phyloP scores from a whole-genome alignment of 2,329 filamentous ascomycete genomes.

The Tolypocladium amazonense region DNA sequence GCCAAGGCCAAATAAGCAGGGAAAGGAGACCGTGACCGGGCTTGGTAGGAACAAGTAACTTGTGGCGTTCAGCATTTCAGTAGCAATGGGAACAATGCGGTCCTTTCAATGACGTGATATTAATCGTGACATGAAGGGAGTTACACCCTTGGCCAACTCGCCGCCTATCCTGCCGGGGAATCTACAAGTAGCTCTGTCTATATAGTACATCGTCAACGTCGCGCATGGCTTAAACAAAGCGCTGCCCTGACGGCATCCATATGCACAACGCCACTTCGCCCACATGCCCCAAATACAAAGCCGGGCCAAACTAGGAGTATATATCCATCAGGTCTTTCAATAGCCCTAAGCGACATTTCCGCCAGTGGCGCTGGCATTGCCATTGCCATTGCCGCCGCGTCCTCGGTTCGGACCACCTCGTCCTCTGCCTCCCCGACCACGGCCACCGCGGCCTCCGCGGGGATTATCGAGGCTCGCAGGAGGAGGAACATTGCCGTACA shows the following conservation, averaged over 20 bases:
- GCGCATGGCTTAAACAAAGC: background rate
- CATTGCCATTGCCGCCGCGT: conserved; percentile 17
- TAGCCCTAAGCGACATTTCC: conserved; percentile 5
- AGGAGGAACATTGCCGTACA: conserved; percentile 49
- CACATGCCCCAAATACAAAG: background rate
- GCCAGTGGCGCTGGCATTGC: conserved; percentile 2
- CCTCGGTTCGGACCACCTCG: conserved; percentile 23
- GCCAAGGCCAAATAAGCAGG: conserved; percentile 1
- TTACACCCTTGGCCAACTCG: background rate
- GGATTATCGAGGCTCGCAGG: conserved; percentile 43
- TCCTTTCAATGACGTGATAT: background rate
- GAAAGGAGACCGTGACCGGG: background rate
- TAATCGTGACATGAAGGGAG: background rate
- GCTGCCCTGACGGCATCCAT: background rate
- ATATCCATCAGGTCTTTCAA: background rate
- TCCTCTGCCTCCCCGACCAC: conserved; percentile 29
- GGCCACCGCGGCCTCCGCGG: conserved; percentile 27
- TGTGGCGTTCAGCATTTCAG: conserved; percentile 9
- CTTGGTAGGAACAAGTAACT: conserved; percentile 2
- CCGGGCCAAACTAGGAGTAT: background rate
- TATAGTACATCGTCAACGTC: background rate
- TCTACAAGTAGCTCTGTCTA: background rate
- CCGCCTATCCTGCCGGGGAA: background rate
- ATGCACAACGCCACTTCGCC: background rate
- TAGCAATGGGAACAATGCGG: background rate